These are phyloP conservation scores for Aspergillus melleus DNA, from an alignment of 2,329 filamentous ascomycete genomes.

Conservation along the genomic window DNA sequence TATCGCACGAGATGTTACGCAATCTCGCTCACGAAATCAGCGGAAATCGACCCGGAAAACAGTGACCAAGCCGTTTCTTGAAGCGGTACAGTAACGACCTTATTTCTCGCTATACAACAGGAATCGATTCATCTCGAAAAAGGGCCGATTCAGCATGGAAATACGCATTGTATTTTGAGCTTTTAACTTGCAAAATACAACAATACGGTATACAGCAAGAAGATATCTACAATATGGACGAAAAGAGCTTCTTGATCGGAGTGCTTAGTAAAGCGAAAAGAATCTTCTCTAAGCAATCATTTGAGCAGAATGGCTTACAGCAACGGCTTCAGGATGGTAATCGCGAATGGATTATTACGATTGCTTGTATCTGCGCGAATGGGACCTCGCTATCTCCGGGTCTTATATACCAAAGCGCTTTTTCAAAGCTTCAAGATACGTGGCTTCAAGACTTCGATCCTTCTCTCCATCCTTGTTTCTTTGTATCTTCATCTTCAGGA, in stretches of 20 bases:
- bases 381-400: conserved; percentile 7
- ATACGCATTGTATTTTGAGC: not conserved
- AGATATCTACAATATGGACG: conserved; percentile 6
- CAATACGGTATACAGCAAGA: not conserved
- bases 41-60: not conserved
- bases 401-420: conserved; percentile 18
- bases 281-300: conserved; percentile 11
- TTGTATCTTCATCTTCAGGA: conserved; percentile 12
- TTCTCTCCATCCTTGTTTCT: conserved; percentile 7
- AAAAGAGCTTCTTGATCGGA: conserved; percentile 9
- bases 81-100: not conserved
- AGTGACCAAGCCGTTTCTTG: not conserved
- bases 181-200: not conserved
- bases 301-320: not conserved
- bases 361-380: conserved; percentile 17
- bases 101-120: not conserved
- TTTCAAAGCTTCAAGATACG: conserved; percentile 9
- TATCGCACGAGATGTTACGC: not conserved
- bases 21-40: not conserved
- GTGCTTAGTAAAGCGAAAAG: conserved; percentile 1
- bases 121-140: not conserved
- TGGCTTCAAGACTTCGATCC: conserved; percentile 17
- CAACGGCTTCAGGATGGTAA: conserved; percentile 19
- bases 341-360: conserved; percentile 5
- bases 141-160: not conserved